Percentiles rank a stretch among this genome's conserved stretches.
Evolutionary conservation across 2,329 filamentous ascomycete genomes (phyloP).

Genomic region (Penicillium nordicum): DNA sequence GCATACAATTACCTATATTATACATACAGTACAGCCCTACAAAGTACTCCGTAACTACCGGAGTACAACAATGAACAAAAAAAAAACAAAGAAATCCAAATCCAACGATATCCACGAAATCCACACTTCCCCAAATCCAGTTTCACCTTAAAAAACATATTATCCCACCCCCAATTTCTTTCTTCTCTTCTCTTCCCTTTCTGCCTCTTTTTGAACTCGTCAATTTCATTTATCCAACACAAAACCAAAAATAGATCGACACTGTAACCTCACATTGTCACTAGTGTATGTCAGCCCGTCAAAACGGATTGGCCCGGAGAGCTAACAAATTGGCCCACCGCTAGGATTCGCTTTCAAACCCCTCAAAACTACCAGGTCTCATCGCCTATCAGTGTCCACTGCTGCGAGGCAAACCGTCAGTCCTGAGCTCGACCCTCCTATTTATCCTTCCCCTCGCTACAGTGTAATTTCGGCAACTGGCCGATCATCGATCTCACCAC

Average conservation of each 20-base stretch:
- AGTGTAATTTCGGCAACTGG: constrained; percentile 8
- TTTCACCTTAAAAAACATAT: background rate
- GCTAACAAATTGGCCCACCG: constrained; percentile 21
- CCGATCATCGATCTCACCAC: constrained; percentile 4
- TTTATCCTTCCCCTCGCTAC: constrained; percentile 12
- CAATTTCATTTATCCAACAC: too few species aligned
- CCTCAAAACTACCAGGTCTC: background rate
- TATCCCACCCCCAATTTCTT: background rate
- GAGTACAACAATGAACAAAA: background rate
- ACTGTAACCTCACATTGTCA: background rate
- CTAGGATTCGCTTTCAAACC: constrained; percentile 7
- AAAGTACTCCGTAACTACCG: too few species aligned
- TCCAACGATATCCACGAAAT: background rate
- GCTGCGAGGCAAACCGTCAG: constrained; percentile 28
- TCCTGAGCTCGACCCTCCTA: constrained; percentile 14
- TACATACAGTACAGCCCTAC: background rate
- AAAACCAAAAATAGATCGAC: background rate
- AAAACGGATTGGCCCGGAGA: constrained; percentile 7
- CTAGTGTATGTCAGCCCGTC: background rate
- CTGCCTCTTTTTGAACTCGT: background rate
- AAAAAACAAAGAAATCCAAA: background rate
- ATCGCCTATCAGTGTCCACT: constrained; percentile 16
- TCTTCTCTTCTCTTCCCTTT: background rate
- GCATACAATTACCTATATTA: too few species aligned
- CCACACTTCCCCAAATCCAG: background rate